phyloP scores from a whole-genome alignment of 139 green algal genomes.

The Microglena sp. region DNA sequence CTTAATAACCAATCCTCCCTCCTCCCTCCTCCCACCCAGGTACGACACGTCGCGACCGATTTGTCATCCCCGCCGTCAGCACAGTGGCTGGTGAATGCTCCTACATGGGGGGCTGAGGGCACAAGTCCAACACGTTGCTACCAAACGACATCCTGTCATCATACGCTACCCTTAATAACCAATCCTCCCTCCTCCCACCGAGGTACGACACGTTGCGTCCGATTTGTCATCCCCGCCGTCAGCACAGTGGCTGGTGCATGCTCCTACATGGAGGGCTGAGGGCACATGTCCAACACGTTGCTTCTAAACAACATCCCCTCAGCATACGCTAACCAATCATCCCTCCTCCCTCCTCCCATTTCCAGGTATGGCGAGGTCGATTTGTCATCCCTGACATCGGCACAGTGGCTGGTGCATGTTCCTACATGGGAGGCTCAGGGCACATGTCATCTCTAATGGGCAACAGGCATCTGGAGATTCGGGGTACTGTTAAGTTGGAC shows the following conservation, averaged over 20 bases:
- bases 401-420: constrained; percentile 3
- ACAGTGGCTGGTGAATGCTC: constrained; percentile 3
- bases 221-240: constrained; percentile 11
- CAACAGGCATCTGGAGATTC: constrained; percentile 18
- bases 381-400: constrained; percentile 14
- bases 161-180: too few relatives aligned
- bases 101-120: constrained; percentile 27
- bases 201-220: too few relatives aligned
- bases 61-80: constrained; percentile 12
- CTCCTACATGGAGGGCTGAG: constrained; percentile 25
- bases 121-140: too few relatives aligned
- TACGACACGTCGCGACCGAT: constrained; percentile 23
- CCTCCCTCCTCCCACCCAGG: too few relatives aligned
- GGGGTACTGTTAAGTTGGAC: constrained; percentile 27
- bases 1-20: too few relatives aligned
- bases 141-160: too few relatives aligned
- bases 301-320: too few relatives aligned
- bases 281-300: constrained; percentile 15
- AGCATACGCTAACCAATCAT: too few relatives aligned
- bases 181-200: too few relatives aligned
- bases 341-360: too few relatives aligned
- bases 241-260: constrained; percentile 5
- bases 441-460: constrained; percentile 23
- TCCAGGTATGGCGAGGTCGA: constrained; percentile 29
- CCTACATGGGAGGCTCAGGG: constrained; percentile 26